phyloP scores from a whole-genome alignment of 371 early-diverging fungal species.

The Rhizopus microsporus region DNA sequence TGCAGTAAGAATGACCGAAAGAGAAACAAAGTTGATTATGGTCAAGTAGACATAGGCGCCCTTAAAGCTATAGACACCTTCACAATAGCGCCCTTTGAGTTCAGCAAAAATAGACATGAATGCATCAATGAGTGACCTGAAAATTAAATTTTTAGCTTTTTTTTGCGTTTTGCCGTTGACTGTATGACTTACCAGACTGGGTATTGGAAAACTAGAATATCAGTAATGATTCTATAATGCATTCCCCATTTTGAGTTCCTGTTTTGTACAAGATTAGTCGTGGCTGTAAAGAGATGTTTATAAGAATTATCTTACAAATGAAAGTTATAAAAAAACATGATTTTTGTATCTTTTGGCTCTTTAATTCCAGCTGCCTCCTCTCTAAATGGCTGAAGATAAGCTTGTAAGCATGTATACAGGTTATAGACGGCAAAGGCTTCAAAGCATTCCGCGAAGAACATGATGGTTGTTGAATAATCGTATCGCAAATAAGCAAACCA shows the following conservation, averaged over 20 bases:
- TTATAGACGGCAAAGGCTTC: slow-evolving; percentile 55
- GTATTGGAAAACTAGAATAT: slow-evolving; percentile 47
- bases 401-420: slow-evolving; percentile 39
- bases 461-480: slow-evolving; percentile 49
- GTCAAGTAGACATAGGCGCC: slow-evolving; percentile 50
- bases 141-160: neutral
- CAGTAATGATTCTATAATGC: slow-evolving; percentile 47
- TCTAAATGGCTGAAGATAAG: slow-evolving; percentile 50
- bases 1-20: slow-evolving; percentile 44
- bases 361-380: slow-evolving; percentile 32
- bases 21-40: slow-evolving; percentile 45
- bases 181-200: slow-evolving; percentile 42
- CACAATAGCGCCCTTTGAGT: slow-evolving; percentile 44
- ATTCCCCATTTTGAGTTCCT: slow-evolving; percentile 52
- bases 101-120: slow-evolving; percentile 46
- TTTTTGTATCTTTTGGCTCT: slow-evolving; percentile 33
- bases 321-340: slow-evolving; percentile 33
- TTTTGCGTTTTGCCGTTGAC: neutral
- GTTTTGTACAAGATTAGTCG: neutral
- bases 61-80: slow-evolving; percentile 34
- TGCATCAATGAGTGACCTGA: slow-evolving; percentile 44
- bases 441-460: slow-evolving; percentile 51
- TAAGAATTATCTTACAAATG: slow-evolving; percentile 35
- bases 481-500: slow-evolving; percentile 51
- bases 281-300: neutral